These are phyloP conservation scores for Calvatia gigantea DNA, from an alignment of 768 basidiomycete species.

Conservation along the genomic window DNA sequence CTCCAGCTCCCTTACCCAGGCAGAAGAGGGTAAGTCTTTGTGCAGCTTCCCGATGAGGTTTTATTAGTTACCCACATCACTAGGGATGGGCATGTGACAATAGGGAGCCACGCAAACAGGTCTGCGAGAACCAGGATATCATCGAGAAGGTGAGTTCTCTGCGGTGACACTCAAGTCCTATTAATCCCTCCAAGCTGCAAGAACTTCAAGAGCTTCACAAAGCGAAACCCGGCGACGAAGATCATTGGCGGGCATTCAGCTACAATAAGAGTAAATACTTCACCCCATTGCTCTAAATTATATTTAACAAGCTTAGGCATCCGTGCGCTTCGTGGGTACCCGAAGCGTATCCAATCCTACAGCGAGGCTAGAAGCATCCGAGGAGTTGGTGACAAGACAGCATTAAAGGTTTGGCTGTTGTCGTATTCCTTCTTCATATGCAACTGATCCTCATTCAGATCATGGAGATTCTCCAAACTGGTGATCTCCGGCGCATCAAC, in stretches of 20 bases:
- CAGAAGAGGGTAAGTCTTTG: constrained; percentile 16
- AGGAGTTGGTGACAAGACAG: constrained; percentile 74
- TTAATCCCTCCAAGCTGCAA: constrained; percentile 42
- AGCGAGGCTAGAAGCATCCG: constrained; percentile 57
- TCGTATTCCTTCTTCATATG: neutral
- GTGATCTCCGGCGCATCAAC: constrained; percentile 61
- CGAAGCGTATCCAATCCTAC: constrained; percentile 52
- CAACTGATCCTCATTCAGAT: constrained; percentile 47
- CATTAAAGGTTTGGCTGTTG: constrained; percentile 49
- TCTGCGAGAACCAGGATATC: constrained; percentile 67
- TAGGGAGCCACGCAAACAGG: constrained; percentile 28
- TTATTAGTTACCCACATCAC: constrained; percentile 1
- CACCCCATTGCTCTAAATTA: neutral
- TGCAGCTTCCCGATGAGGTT: neutral
- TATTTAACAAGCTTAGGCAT: constrained; percentile 42
- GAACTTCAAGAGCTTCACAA: constrained; percentile 66
- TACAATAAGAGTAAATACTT: constrained; percentile 59
- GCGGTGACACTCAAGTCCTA: neutral
- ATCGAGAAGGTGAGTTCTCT: constrained; percentile 56
- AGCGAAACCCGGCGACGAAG: constrained; percentile 54
- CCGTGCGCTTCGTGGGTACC: constrained; percentile 50
- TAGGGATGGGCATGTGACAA: constrained; percentile 71
- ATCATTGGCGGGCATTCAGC: constrained; percentile 63
- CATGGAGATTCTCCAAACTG: constrained; percentile 76
- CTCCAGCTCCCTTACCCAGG: neutral